Percentiles rank a stretch among this genome's conserved stretches.
Evolutionary conservation across 352 stramenopile species (phyloP).

Genomic region (Aphanomyces cochlioides): DNA sequence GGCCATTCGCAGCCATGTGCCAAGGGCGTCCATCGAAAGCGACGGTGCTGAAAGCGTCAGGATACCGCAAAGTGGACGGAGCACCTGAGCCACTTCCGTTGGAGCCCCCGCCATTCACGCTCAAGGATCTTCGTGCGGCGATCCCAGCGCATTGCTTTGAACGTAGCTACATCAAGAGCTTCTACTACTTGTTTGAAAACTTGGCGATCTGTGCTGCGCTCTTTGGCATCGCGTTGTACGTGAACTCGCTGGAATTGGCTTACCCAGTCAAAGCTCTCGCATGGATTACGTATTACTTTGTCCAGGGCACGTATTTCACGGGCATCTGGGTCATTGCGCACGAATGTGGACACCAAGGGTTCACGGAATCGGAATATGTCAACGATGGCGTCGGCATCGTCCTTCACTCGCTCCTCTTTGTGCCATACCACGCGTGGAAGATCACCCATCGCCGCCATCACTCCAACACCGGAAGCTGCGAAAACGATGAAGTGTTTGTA

Average conservation of each 20-base stretch:
- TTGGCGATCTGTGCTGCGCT: constrained; percentile 84
- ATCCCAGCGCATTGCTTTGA: constrained; percentile 96
- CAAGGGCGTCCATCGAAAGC: constrained; percentile 18
- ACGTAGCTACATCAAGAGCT: constrained; percentile 88
- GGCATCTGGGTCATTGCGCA: constrained; percentile 97
- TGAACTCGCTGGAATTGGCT: constrained; percentile 57
- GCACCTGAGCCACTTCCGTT: constrained; percentile 76
- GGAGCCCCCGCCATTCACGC: constrained; percentile 77
- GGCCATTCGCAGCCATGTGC: constrained; percentile 20
- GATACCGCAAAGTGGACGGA: constrained; percentile 70
- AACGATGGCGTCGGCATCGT: constrained; percentile 97
- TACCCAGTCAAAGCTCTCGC: constrained; percentile 46
- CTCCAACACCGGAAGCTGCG: constrained; percentile 92
- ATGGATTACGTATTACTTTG: constrained; percentile 97
- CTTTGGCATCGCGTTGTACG: constrained; percentile 79
- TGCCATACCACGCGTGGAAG: constrained; percentile 98
- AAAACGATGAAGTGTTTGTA: constrained; percentile 98
- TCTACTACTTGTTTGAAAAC: constrained; percentile 91
- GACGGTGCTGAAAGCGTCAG: constrained; percentile 46
- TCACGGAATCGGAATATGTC: constrained; percentile 89
- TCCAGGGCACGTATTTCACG: constrained; percentile 96
- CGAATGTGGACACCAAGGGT: constrained; percentile 97
- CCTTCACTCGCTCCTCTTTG: constrained; percentile 94
- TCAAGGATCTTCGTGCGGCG: constrained; percentile 86
- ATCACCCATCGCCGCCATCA: constrained; percentile 95